phyloP scores from a whole-genome alignment of 768 basidiomycete genomes.

The Psilocybe tampanensis region DNA sequence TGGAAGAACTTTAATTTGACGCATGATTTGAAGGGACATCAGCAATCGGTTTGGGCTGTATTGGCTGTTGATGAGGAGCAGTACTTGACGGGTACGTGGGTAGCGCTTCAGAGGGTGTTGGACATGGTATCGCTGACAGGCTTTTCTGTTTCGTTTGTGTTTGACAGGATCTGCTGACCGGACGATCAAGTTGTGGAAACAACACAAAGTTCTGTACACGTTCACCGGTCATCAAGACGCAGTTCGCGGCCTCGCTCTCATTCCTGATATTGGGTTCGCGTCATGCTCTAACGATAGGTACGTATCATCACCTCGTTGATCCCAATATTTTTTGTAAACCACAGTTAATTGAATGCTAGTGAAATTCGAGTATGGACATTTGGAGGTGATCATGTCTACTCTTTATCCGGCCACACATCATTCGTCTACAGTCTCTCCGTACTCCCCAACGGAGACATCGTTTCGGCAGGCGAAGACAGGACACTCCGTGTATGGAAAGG shows the following conservation, averaged over 20 bases:
- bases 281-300: conserved; percentile 96
- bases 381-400: conserved; percentile 74
- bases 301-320: conserved; percentile 14
- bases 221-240: conserved; percentile 90
- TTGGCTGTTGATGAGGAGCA: conserved; percentile 74
- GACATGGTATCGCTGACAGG: conserved; percentile 1
- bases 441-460: conserved; percentile 78
- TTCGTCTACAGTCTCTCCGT: conserved; percentile 92
- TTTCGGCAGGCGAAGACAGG: conserved; percentile 95
- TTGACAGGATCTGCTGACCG: conserved; percentile 88
- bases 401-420: conserved; percentile 92
- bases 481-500: conserved; percentile 91
- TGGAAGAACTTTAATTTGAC: conserved; percentile 80
- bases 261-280: conserved; percentile 90
- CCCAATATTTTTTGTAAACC: neutral
- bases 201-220: conserved; percentile 72
- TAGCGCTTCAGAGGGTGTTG: neutral
- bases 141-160: neutral
- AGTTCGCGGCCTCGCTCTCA: conserved; percentile 80
- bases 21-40: conserved; percentile 81
- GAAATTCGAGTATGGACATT: conserved; percentile 93
- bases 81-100: conserved; percentile 73
- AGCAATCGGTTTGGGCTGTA: conserved; percentile 95
- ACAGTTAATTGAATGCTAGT: conserved; percentile 39
- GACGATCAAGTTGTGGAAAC: conserved; percentile 87